Base-by-base conservation (phyloP, 1,139 yeast genomes). In the Yamadazyma epiphylla region DNA sequence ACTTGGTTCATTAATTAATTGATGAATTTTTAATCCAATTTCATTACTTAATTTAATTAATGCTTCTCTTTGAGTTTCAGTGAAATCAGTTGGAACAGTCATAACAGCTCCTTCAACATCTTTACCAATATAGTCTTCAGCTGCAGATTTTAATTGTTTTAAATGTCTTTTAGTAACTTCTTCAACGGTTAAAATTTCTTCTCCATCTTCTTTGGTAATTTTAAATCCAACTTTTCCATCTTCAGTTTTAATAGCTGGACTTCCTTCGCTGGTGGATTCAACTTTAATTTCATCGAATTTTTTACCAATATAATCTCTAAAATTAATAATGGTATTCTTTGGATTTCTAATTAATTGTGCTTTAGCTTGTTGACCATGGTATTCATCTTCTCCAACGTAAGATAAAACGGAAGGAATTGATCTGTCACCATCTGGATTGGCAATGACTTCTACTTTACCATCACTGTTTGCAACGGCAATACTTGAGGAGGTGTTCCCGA, bases 401-500 rank as follows among this genome's bases (percentile, higher is more conserved):
- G 97, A 81, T 42, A 91, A 72, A 35, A 85, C 85, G 15, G 97
- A 84, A 41, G 97, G 96, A 55, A 91, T 91, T 39, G 94, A 76
- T 68, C 98, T 88, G 64, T 94, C 98, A 59, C 99, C 99, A 55
- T 91, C 98, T 48, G 94, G 96, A 76, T 91, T 91, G 48, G 98
- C 98, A 59, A 91, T 91, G 43, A 91, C 95, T 54, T 91, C 96
- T 39, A 88, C 94, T 59, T 84, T 86, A 37, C 95, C 95, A 49
- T 89, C 96, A 53, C 70, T 64, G 35, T 82, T 77, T 45, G 89
- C 88, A 55, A 84, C 85, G 26, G 97, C 96, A 58, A 91, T 88
- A 42, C 97, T 85, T 27, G 97, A 84, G 36, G 95, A 77, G 30
- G 96, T 83, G 76, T 91, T 91, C 60, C 99, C 99, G 59, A 91